A percentile compares a stretch with the other conserved stretches of the same genome.
Evolutionary conservation across 148 eudicot species (phyloP).

Genomic region (Fagopyrum homotropicum): DNA sequence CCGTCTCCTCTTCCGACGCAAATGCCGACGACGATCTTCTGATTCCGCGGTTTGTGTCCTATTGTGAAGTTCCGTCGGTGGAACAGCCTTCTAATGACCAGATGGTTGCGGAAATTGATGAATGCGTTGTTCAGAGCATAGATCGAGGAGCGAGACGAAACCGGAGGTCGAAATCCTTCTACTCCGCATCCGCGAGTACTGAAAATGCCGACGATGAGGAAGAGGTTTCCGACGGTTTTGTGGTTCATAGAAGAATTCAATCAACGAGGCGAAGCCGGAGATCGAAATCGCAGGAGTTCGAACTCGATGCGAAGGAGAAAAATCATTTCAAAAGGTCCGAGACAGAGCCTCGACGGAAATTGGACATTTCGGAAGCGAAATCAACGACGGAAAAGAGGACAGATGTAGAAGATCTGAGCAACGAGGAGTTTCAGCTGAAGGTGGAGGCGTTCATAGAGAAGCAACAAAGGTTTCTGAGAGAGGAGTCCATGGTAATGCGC

Average conservation of each 20-base stretch:
- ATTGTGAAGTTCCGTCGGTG: background rate
- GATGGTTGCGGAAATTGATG: background rate
- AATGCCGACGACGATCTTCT: background rate
- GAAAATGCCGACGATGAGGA: background rate
- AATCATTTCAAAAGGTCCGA: background rate
- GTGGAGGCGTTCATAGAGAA: conserved; percentile 55
- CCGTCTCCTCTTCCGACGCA: background rate
- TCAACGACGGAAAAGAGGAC: background rate
- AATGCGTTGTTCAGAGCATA: background rate
- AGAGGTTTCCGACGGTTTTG: background rate
- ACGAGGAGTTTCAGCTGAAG: conserved; percentile 52
- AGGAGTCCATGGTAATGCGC: conserved; percentile 16
- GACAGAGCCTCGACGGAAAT: conserved; percentile 23
- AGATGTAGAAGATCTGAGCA: conserved; percentile 46
- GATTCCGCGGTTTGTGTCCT: background rate
- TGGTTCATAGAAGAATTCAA: background rate
- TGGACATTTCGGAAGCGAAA: conserved; percentile 10
- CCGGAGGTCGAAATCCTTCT: background rate
- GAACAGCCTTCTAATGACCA: background rate
- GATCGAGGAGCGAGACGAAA: background rate
- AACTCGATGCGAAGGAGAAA: background rate
- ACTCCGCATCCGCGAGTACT: too few relatives aligned
- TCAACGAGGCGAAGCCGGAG: conserved; percentile 1
- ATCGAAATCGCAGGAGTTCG: conserved; percentile 1
- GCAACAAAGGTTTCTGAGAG: conserved; percentile 31